Evolutionary conservation across 2,329 filamentous ascomycete species (phyloP), one percentile per base, ranked within the genome.

Genomic region (Penicillium palitans): DNA sequence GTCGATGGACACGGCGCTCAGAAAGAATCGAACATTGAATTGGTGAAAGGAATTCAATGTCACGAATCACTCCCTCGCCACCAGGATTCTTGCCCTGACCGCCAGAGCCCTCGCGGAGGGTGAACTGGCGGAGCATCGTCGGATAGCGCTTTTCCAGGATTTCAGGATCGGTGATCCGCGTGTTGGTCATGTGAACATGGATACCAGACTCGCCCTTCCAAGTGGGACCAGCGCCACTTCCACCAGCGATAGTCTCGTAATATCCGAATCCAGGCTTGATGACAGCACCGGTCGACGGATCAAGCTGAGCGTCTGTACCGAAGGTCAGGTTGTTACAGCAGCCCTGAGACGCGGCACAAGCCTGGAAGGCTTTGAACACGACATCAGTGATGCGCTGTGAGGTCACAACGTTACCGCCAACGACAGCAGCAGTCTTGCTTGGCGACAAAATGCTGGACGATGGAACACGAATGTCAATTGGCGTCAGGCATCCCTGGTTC

Each of bases 101-200:
- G 1, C 86, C 87, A 45, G 85, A 89, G 0, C 84, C 87, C 2
- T 77, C 66, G 1, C 90, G 79, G 8, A 95, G 78, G 3, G 84
- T 83, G 70, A 95, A 95, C 67, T 90, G 84, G 3, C 88, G 81
- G 41, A 95, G 76, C 7, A 95, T 77, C 1, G 92, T 89, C 0
- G 90, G 90, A 68, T 93, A 93, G 2, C 90, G 80, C 42, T 90
- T 83, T 77, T 95, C 90, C 61, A 95, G 90, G 13, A 93, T 86
- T 71, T 96, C 90, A 0, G 88, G 83, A 71, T 96, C 90, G 0
- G 90, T 93, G 70, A 93, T 95, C 6, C 90, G 84, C 1, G 90
- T 95, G 73, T 95, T 96, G 12, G 90, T 95, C 89, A 93, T 93
- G 76, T 93, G 90, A 4, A 87, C 89, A 71, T 95, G 90, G 35